phyloP scores from a whole-genome alignment of 495 filamentous ascomycete genomes.

The Neurospora tetrasperma region DNA sequence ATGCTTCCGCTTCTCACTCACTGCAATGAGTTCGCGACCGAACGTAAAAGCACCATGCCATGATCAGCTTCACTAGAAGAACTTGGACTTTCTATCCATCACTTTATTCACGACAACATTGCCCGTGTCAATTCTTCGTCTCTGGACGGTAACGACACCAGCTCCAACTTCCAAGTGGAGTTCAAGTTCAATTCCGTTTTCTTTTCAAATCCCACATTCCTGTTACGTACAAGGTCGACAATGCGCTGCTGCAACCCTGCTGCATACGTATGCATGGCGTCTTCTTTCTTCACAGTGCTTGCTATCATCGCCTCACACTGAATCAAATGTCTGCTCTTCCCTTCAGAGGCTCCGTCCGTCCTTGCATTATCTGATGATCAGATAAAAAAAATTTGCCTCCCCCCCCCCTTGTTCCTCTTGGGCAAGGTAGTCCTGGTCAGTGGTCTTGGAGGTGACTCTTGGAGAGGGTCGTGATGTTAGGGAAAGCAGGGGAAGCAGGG shows the following conservation, averaged over 20 bases:
- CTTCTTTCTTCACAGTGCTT: neutral
- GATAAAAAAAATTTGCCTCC: constrained; percentile 7
- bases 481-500: neutral
- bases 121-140: neutral
- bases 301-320: neutral
- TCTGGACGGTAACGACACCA: neutral
- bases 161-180: too few species aligned
- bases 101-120: neutral
- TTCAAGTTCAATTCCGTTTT: neutral
- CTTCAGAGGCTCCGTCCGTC: neutral
- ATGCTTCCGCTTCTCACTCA: neutral
- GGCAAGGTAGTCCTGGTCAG: neutral
- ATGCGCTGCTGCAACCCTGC: neutral
- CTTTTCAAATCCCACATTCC: neutral
- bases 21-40: too few species aligned
- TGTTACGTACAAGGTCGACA: neutral
- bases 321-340: neutral
- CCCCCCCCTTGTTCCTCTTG: neutral
- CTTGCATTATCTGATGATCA: constrained; percentile 17
- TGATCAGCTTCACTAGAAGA: too few species aligned
- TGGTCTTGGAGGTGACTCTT: neutral
- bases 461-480: neutral
- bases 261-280: neutral
- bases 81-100: neutral
- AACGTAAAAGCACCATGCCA: too few species aligned